Conservation (phyloP, 768 basidiomycete species). For the Rhodotorula babjevae region DNA sequence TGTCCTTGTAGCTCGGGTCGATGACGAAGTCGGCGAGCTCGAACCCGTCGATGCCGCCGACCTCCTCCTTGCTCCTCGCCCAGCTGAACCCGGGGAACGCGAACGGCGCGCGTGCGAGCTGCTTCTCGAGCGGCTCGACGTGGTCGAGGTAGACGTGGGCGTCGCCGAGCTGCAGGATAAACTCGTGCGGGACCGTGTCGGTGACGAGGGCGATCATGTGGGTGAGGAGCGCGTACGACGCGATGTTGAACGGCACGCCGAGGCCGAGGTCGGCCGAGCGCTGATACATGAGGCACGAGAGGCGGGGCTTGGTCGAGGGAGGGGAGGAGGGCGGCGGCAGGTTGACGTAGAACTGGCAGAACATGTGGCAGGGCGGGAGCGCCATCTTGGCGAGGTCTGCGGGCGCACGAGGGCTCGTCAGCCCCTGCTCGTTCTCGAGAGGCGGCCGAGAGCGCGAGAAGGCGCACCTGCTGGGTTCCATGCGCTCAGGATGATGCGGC, state of each 20-base stretch:
- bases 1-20: constrained; percentile 69
- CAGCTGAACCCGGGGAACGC: constrained; percentile 77
- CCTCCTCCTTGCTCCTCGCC: constrained; percentile 57
- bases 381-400: constrained; percentile 91
- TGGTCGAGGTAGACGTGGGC: constrained; percentile 95
- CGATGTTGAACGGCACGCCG: constrained; percentile 98
- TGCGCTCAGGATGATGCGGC: constrained; percentile 87
- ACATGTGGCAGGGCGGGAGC: constrained; percentile 95
- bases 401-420: not conserved
- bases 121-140: constrained; percentile 74
- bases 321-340: constrained; percentile 59
- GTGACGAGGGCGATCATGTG: constrained; percentile 97
- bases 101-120: constrained; percentile 71
- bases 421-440: not conserved
- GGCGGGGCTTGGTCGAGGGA: constrained; percentile 55
- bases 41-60: constrained; percentile 65
- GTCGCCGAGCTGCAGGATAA: constrained; percentile 93
- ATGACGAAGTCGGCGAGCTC: constrained; percentile 72
- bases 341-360: constrained; percentile 98
- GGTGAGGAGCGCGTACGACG: constrained; percentile 92
- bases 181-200: constrained; percentile 74
- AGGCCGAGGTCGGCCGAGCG: constrained; percentile 95
- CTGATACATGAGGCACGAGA: constrained; percentile 96
- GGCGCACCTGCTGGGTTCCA: constrained; percentile 93
- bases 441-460: not conserved